Conservation (phyloP, 2,329 filamentous ascomycete genomes). For the Xylariomycetidae sp. region DNA sequence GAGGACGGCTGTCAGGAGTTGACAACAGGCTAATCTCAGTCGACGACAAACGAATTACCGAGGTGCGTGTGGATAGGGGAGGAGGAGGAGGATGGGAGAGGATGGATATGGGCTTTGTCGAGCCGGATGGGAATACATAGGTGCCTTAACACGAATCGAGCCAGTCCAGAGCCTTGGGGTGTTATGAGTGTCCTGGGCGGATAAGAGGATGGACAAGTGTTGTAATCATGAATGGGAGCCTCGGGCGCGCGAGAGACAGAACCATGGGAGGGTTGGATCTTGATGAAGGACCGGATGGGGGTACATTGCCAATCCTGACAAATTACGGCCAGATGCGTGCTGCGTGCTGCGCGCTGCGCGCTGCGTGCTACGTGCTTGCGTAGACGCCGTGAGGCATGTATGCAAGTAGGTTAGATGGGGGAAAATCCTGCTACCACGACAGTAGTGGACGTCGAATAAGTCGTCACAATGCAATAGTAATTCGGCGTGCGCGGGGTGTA, state of each 20-base stretch:
- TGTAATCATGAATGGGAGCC: conserved; percentile 1
- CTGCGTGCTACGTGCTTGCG: too few relatives aligned
- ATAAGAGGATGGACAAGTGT: conserved; percentile 7
- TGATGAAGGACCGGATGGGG: conserved; percentile 6
- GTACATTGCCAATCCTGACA: neutral
- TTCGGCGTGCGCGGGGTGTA: too few relatives aligned
- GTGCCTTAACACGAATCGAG: conserved; percentile 4
- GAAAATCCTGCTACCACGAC: too few relatives aligned
- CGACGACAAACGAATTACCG: conserved; percentile 8
- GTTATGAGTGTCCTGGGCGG: conserved; percentile 3
- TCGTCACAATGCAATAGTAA: too few relatives aligned
- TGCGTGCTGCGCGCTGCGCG: too few relatives aligned
- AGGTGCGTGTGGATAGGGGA: conserved; percentile 1
- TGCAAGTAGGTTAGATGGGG: too few relatives aligned
- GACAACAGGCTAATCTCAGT: conserved; percentile 19
- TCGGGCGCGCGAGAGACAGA: too few relatives aligned
- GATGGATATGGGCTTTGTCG: conserved; percentile 6
- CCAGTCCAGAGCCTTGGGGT: conserved; percentile 3
- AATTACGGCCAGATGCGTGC: too few relatives aligned
- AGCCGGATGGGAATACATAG: conserved; percentile 6
- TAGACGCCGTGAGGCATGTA: too few relatives aligned
- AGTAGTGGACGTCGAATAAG: neutral
- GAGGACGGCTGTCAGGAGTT: conserved; percentile 9
- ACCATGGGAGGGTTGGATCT: conserved; percentile 11
- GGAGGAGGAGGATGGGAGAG: too few relatives aligned